A percentile compares a stretch with the other conserved stretches of the same genome.
These are phyloP conservation scores for Hypoxylon rickii DNA, from an alignment of 495 filamentous ascomycete species.

Conservation along the genomic window DNA sequence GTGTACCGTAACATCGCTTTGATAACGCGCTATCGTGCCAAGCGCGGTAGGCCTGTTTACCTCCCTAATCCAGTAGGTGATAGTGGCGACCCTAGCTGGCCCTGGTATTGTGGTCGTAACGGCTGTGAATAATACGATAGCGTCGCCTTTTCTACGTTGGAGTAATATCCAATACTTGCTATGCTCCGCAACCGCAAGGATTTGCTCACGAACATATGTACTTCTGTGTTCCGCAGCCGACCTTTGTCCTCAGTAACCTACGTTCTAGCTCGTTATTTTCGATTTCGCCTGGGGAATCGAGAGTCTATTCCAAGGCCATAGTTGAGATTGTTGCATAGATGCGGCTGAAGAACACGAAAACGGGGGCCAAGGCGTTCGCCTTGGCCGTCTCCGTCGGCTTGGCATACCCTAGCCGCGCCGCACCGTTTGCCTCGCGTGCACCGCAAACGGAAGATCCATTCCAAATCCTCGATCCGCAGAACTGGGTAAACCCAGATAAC, in stretches of 20 bases:
- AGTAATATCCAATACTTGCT: too few species aligned
- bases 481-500: conserved; percentile 48
- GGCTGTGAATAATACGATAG: too few species aligned
- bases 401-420: conserved; percentile 13
- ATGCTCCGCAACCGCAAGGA: neutral
- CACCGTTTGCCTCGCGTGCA: conserved; percentile 14
- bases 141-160: too few species aligned
- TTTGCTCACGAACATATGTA: too few species aligned
- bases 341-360: conserved; percentile 11
- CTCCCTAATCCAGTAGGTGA: conserved; percentile 33
- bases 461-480: conserved; percentile 43
- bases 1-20: too few species aligned
- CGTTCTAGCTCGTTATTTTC: too few species aligned
- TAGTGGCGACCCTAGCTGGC: conserved; percentile 13
- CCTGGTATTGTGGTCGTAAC: too few species aligned
- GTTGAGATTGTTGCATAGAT: too few species aligned
- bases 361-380: conserved; percentile 10
- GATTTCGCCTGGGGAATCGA: too few species aligned
- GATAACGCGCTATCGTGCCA: conserved; percentile 33
- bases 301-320: too few species aligned
- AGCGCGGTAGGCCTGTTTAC: conserved; percentile 10
- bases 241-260: too few species aligned
- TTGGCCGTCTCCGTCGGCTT: conserved; percentile 27
- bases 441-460: conserved; percentile 41
- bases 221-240: too few species aligned